Percentiles rank a stretch among this genome's conserved stretches.
Evolutionary conservation across 1,284 basidiomycete species (phyloP).

Genomic region (Trametes pubescens): DNA sequence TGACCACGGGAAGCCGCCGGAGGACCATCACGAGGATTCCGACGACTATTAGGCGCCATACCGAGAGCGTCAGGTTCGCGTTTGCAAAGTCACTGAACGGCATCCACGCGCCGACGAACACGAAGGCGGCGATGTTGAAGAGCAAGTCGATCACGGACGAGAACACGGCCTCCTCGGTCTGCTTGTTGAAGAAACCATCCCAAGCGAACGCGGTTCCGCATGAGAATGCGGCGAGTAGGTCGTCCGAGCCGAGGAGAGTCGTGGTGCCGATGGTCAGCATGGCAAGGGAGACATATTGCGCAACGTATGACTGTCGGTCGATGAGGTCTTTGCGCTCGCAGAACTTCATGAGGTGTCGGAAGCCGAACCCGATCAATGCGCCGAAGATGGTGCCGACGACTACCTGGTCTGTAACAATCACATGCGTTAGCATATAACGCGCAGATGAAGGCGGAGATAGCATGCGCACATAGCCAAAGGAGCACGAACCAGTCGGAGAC

Average conservation of each 20-base stretch:
- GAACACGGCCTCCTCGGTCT: constrained; percentile 95
- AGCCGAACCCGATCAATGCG: constrained; percentile 79
- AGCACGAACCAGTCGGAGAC: constrained; percentile 85
- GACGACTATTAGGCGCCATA: constrained; percentile 86
- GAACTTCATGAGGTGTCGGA: constrained; percentile 96
- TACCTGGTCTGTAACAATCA: constrained; percentile 74
- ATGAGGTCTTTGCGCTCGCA: constrained; percentile 91
- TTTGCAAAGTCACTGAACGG: constrained; percentile 84
- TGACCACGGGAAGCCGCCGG: constrained; percentile 84
- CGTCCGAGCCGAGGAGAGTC: constrained; percentile 91
- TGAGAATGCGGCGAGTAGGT: constrained; percentile 92
- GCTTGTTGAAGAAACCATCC: constrained; percentile 98
- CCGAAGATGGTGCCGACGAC: constrained; percentile 85
- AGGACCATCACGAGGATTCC: constrained; percentile 82
- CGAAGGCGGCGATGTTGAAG: constrained; percentile 91
- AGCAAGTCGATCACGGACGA: constrained; percentile 94
- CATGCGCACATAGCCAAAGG: constrained; percentile 81
- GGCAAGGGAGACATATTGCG: constrained; percentile 81
- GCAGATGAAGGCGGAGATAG: constrained; percentile 16
- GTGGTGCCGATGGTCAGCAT: constrained; percentile 86
- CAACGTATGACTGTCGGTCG: constrained; percentile 92
- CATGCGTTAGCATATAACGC: constrained; percentile 14
- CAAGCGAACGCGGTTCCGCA: constrained; percentile 98
- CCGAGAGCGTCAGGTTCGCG: constrained; percentile 69
- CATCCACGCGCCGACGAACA: constrained; percentile 95